These are phyloP conservation scores for Solanum rostratum DNA, from an alignment of 257 asterid genomes.

Conservation along the genomic window DNA sequence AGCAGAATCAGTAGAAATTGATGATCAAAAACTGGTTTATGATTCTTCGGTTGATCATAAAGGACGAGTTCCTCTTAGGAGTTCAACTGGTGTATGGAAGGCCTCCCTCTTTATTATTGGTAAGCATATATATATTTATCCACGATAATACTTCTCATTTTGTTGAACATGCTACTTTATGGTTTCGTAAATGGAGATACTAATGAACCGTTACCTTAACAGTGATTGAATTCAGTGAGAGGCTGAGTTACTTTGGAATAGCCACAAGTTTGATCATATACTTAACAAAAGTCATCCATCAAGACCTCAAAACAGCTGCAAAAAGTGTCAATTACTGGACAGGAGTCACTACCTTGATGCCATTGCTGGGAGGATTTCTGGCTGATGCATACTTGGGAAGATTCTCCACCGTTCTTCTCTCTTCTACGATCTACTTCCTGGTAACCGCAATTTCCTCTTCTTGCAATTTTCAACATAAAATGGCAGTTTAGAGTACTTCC, in stretches of 20 bases:
- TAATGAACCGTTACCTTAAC: slow-evolving; percentile 32
- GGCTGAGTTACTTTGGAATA: slow-evolving; percentile 15
- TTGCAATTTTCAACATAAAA: not conserved
- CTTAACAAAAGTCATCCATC: slow-evolving; percentile 16
- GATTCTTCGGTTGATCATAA: slow-evolving; percentile 66
- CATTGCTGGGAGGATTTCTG: slow-evolving; percentile 19
- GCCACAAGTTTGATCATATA: slow-evolving; percentile 9
- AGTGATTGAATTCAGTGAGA: slow-evolving; percentile 20
- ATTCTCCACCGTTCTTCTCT: slow-evolving; percentile 11
- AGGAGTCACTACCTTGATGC: slow-evolving; percentile 19
- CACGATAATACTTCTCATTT: not conserved
- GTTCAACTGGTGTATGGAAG: slow-evolving; percentile 83
- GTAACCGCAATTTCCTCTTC: not conserved
- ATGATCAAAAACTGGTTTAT: slow-evolving; percentile 55
- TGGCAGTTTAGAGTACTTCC: not conserved
- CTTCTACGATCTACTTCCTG: slow-evolving; percentile 18
- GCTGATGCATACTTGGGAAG: slow-evolving; percentile 23
- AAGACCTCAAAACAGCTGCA: slow-evolving; percentile 21
- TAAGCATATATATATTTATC: slow-evolving; percentile 6
- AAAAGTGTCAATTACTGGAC: slow-evolving; percentile 14
- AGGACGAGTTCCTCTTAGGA: slow-evolving; percentile 63
- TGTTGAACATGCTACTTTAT: not conserved
- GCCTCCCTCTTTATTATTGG: slow-evolving; percentile 84
- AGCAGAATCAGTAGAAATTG: slow-evolving; percentile 18
- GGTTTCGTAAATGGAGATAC: slow-evolving; percentile 25